Evolutionary conservation across 75 land plant genomes (phyloP).

Genomic region (Pinus tabuliformis): DNA sequence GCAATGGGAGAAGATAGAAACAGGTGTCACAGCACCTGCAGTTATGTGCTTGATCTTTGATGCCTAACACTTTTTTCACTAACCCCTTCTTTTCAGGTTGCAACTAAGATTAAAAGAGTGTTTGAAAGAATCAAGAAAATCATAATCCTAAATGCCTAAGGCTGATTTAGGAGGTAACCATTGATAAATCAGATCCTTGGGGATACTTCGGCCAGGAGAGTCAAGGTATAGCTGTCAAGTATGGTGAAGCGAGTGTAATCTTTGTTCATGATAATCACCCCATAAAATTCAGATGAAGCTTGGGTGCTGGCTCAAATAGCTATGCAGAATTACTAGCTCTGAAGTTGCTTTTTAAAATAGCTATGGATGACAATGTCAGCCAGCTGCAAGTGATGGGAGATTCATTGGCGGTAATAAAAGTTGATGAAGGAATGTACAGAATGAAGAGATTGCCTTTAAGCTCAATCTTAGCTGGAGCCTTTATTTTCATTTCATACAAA

Average conservation of each 20-base stretch:
- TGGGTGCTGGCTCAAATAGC: background rate
- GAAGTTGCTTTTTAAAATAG: background rate
- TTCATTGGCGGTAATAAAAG: background rate
- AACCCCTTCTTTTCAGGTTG: background rate
- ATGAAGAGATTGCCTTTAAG: background rate
- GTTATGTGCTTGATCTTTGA: no score
- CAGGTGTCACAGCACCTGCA: no score
- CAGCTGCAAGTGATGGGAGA: slow-evolving; percentile 9
- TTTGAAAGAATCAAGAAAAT: background rate
- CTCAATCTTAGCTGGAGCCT: background rate
- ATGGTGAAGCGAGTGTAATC: background rate
- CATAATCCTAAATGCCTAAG: background rate
- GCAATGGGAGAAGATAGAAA: no score
- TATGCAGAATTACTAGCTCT: background rate
- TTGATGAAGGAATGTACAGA: background rate
- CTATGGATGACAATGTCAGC: background rate
- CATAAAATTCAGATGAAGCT: background rate
- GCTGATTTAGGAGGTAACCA: background rate
- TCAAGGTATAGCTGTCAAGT: background rate
- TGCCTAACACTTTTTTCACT: no score
- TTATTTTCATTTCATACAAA: background rate
- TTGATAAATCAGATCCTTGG: background rate
- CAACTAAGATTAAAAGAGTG: background rate
- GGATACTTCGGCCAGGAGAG: background rate
- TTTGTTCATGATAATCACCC: background rate